Evolutionary conservation across 2,329 filamentous ascomycete species (phyloP).

Genomic region (Neofusicoccum umdonicola): DNA sequence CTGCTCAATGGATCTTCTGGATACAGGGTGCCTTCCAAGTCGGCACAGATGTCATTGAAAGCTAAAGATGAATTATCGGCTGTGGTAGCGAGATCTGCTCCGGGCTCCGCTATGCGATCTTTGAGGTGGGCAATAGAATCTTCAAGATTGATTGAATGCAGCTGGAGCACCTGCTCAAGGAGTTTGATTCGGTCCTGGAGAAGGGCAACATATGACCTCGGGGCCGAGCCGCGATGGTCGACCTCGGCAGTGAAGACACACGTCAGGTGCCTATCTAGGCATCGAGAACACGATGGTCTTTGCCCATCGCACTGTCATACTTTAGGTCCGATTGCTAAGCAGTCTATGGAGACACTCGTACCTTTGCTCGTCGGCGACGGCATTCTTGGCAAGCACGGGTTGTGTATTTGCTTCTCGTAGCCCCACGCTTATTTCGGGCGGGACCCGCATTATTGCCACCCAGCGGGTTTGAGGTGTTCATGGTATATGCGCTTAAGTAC

Average conservation of each 20-base stretch:
- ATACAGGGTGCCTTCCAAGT: conserved; percentile 34
- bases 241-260: conserved; percentile 33
- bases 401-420: background rate
- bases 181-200: conserved; percentile 33
- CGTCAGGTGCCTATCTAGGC: conserved; percentile 27
- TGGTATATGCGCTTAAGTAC: no score
- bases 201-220: conserved; percentile 37
- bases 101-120: background rate
- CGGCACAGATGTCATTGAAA: conserved; percentile 22
- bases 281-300: conserved; percentile 33
- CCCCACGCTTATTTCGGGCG: no score
- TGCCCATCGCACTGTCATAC: conserved; percentile 33
- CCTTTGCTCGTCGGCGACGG: conserved; percentile 38
- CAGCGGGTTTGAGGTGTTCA: background rate
- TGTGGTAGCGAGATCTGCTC: no score
- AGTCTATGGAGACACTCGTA: conserved; percentile 15
- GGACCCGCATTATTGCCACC: background rate
- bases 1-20: conserved; percentile 34
- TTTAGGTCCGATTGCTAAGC: background rate
- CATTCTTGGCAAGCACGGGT: conserved; percentile 38
- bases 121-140: conserved; percentile 22
- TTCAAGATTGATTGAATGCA: conserved; percentile 32
- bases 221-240: conserved; percentile 35
- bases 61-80: background rate
- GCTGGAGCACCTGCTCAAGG: conserved; percentile 30